Conservation (phyloP, 2,329 filamentous ascomycete genomes). For the Nectriaceae sp. region DNA sequence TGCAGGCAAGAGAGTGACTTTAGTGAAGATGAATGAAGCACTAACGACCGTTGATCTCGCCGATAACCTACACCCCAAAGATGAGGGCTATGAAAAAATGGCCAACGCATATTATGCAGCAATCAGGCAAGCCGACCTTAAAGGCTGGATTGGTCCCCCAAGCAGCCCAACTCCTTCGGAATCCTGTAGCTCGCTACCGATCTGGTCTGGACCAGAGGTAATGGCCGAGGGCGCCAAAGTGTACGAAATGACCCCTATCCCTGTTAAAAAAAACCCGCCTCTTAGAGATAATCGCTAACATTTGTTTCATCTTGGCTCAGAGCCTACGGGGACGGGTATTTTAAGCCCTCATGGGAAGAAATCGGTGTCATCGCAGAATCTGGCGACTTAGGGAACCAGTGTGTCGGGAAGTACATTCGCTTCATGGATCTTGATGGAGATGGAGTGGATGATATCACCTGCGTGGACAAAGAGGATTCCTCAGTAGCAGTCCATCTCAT, state of each 20-base stretch:
- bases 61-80: not conserved
- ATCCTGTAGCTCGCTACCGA: slow-evolving; percentile 1
- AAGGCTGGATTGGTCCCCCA: not conserved
- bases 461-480: slow-evolving; percentile 3
- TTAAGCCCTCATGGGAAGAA: not conserved
- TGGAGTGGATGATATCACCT: slow-evolving; percentile 5
- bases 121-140: not conserved
- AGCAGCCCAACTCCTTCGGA: not conserved
- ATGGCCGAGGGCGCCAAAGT: slow-evolving; percentile 3
- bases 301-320: not conserved
- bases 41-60: not conserved
- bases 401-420: not conserved
- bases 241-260: not conserved
- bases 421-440: slow-evolving; percentile 8
- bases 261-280: not conserved
- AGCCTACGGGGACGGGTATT: not conserved
- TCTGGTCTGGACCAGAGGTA: slow-evolving; percentile 1
- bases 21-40: slow-evolving; percentile 1
- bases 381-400: not conserved
- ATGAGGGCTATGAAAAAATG: slow-evolving; percentile 3
- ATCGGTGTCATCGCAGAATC: not conserved
- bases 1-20: not conserved
- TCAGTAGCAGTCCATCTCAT: not conserved
- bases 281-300: not conserved
- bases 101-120: slow-evolving; percentile 1